A percentile compares a stretch with the other conserved stretches of the same genome.
Conservation (phyloP, 2,329 filamentous ascomycete genomes). For the Monilinia aucupariae region DNA sequence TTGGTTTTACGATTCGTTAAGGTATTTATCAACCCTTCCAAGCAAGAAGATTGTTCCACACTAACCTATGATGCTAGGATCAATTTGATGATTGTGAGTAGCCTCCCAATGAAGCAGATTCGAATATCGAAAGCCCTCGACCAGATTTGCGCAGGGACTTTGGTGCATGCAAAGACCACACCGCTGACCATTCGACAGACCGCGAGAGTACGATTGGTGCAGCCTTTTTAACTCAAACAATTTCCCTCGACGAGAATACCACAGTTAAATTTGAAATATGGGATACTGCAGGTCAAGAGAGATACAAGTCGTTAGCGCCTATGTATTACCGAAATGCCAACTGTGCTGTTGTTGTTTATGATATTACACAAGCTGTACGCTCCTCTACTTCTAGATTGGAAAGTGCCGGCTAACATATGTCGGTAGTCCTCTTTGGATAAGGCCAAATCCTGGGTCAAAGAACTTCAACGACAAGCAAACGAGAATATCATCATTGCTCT, state of each 20-base stretch:
- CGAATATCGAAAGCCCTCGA: background rate
- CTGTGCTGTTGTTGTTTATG: constrained; percentile 98
- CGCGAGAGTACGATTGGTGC: constrained; percentile 50
- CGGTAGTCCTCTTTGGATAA: constrained; percentile 92
- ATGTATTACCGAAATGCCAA: constrained; percentile 99
- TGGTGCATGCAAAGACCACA: background rate
- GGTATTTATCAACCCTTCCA: constrained; percentile 48
- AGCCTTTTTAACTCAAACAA: constrained; percentile 97
- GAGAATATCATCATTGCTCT: constrained; percentile 99
- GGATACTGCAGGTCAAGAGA: constrained; percentile 97
- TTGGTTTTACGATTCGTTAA: constrained; percentile 98
- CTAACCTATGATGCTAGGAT: constrained; percentile 53
- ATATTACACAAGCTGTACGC: constrained; percentile 93
- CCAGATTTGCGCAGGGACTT: background rate
- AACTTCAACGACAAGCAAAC: constrained; percentile 96
- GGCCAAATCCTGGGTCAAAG: constrained; percentile 98
- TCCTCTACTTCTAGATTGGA: background rate
- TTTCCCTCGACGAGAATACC: constrained; percentile 94
- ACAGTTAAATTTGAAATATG: constrained; percentile 99
- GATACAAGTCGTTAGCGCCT: constrained; percentile 96
- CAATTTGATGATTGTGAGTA: constrained; percentile 76
- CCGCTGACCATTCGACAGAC: constrained; percentile 11
- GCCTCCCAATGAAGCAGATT: background rate
- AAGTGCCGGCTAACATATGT: background rate
- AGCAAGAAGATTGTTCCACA: background rate